These are phyloP conservation scores for Picochlorum sp. DNA, from an alignment of 139 green algal species.

Conservation along the genomic window DNA sequence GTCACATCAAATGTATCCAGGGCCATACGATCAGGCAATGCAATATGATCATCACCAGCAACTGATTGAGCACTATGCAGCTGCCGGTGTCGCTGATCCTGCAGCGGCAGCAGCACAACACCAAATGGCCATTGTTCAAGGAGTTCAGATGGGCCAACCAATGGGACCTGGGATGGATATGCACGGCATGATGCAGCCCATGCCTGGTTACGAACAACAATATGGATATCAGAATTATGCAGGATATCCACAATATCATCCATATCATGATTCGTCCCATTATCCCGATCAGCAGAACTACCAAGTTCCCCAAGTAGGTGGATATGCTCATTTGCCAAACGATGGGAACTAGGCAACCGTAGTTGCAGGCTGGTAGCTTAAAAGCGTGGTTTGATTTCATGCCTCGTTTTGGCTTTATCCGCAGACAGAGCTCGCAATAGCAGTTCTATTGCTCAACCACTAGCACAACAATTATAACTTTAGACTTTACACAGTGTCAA, in stretches of 20 bases:
- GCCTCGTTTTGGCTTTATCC: too few species aligned
- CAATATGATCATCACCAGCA: conserved; percentile 8
- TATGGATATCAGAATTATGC: neutral
- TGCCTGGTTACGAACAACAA: neutral
- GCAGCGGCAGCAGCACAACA: conserved; percentile 3
- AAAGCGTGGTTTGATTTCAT: too few species aligned
- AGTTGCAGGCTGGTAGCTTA: too few species aligned
- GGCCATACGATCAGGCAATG: conserved; percentile 7
- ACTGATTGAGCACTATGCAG: conserved; percentile 5
- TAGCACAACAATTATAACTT: neutral
- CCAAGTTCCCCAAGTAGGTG: neutral
- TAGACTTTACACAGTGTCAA: neutral
- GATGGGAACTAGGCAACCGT: too few species aligned
- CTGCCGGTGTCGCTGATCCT: conserved; percentile 6
- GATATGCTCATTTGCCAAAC: too few species aligned
- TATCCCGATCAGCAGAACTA: neutral
- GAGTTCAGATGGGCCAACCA: neutral
- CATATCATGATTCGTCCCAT: neutral
- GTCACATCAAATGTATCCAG: too few species aligned
- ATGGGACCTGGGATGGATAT: neutral
- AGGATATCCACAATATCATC: neutral
- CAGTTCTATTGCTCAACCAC: neutral
- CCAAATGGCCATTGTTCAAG: neutral
- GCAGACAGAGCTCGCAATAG: too few species aligned
- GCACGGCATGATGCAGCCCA: neutral